phyloP scores from a whole-genome alignment of 331 rosid species.

The Pyrus hybrid region DNA sequence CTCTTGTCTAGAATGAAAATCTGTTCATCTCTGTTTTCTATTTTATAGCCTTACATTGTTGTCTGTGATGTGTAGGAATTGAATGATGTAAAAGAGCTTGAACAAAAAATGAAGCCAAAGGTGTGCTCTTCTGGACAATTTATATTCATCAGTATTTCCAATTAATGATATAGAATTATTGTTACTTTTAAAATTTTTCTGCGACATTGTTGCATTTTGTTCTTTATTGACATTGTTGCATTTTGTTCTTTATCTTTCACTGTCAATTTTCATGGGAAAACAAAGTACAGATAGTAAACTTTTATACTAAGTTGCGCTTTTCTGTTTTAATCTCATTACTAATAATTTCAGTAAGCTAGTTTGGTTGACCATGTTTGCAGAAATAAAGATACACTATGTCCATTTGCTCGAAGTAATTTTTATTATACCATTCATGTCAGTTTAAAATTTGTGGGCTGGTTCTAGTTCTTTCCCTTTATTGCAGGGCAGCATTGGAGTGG shows the following conservation, averaged over 20 bases:
- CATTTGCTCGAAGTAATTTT: background rate
- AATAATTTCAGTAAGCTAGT: background rate
- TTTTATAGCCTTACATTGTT: slow-evolving; percentile 12
- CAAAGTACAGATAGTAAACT: background rate
- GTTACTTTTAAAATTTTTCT: background rate
- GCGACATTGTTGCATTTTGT: background rate
- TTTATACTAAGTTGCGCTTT: background rate
- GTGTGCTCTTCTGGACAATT: slow-evolving; percentile 28
- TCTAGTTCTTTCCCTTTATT: background rate
- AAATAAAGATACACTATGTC: background rate
- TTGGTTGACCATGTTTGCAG: background rate
- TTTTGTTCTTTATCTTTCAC: background rate
- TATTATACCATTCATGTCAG: background rate
- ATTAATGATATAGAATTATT: background rate
- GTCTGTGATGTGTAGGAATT: slow-evolving; percentile 58
- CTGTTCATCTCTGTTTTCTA: slow-evolving; percentile 5
- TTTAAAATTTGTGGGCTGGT: background rate
- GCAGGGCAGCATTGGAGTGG: background rate
- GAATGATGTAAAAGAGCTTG: slow-evolving; percentile 71
- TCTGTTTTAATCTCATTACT: background rate
- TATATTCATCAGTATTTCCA: slow-evolving; percentile 1
- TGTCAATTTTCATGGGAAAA: background rate
- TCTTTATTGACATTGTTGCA: background rate
- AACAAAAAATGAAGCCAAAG: slow-evolving; percentile 87
- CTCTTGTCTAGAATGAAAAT: background rate